Evolutionary conservation across 2,329 filamentous ascomycete genomes (phyloP).

Genomic region (Xylaria sp.): DNA sequence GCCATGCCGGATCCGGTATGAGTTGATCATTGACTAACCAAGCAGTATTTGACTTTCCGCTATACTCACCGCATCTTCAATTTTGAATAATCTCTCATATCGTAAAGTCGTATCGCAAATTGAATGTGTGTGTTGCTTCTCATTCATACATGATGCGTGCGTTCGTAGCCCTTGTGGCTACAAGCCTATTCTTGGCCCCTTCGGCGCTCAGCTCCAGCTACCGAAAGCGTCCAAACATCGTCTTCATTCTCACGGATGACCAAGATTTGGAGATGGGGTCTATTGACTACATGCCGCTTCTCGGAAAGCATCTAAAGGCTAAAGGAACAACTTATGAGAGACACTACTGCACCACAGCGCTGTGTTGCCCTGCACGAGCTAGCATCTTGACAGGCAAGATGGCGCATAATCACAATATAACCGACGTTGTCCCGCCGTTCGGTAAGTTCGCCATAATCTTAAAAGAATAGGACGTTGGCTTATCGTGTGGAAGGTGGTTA

Average conservation of each 20-base stretch:
- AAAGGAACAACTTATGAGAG: constrained; percentile 69
- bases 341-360: constrained; percentile 73
- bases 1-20: constrained; percentile 22
- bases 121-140: not conserved
- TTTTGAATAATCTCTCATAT: constrained; percentile 1
- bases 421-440: constrained; percentile 65
- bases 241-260: constrained; percentile 76
- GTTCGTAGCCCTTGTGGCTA: constrained; percentile 1
- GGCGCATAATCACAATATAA: constrained; percentile 78
- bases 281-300: constrained; percentile 67
- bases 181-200: constrained; percentile 1
- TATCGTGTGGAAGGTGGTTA: constrained; percentile 60
- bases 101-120: not conserved
- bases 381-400: constrained; percentile 73
- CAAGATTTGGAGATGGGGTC: constrained; percentile 73
- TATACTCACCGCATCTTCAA: constrained; percentile 5
- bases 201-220: not conserved
- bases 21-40: constrained; percentile 8
- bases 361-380: constrained; percentile 76
- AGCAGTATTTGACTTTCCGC: not conserved
- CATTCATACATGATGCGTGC: constrained; percentile 8
- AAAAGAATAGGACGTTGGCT: constrained; percentile 25
- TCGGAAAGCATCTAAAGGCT: constrained; percentile 66
- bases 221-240: constrained; percentile 61
- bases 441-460: constrained; percentile 58